Evolutionary conservation across 1,139 yeast species (phyloP).

Genomic region (Sugiyamaella sp.): DNA sequence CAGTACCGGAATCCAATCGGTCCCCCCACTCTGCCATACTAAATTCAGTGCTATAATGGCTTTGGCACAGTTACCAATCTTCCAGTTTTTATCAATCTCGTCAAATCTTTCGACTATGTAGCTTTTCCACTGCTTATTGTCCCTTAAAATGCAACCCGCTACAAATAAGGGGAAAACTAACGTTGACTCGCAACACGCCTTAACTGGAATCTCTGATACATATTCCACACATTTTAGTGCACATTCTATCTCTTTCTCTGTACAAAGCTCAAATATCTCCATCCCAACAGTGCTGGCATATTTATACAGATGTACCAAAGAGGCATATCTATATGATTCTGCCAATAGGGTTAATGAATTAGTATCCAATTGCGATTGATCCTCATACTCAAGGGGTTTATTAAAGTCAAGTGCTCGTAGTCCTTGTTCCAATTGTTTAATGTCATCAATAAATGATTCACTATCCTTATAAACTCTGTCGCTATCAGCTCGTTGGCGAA

Average conservation of each 20-base stretch:
- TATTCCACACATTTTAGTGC: slow-evolving; percentile 8
- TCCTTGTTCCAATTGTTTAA: slow-evolving; percentile 3
- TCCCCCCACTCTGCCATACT: slow-evolving; percentile 14
- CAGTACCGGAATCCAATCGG: slow-evolving; percentile 18
- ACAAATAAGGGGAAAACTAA: slow-evolving; percentile 21
- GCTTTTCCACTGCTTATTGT: slow-evolving; percentile 2
- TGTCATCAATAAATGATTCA: slow-evolving; percentile 12
- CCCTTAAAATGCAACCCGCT: slow-evolving; percentile 18
- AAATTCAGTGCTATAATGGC: slow-evolving; percentile 15
- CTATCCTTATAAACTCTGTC: slow-evolving; percentile 8
- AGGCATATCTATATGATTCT: slow-evolving; percentile 17
- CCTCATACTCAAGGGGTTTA: no score
- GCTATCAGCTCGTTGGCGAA: slow-evolving; percentile 6
- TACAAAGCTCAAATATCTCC: background rate
- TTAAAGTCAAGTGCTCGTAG: slow-evolving; percentile 3
- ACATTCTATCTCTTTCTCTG: background rate
- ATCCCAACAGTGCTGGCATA: background rate
- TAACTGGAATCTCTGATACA: slow-evolving; percentile 14
- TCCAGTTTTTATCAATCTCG: slow-evolving; percentile 19
- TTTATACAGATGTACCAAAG: slow-evolving; percentile 14
- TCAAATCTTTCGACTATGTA: slow-evolving; percentile 16
- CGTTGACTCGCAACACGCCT: slow-evolving; percentile 21
- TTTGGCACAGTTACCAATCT: slow-evolving; percentile 21
- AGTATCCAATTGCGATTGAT: no score
- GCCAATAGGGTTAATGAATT: slow-evolving; percentile 14